A percentile compares a stretch with the other conserved stretches of the same genome.
Evolutionary conservation across 2,329 filamentous ascomycete genomes (phyloP).

Genomic region (Claviceps sp.): DNA sequence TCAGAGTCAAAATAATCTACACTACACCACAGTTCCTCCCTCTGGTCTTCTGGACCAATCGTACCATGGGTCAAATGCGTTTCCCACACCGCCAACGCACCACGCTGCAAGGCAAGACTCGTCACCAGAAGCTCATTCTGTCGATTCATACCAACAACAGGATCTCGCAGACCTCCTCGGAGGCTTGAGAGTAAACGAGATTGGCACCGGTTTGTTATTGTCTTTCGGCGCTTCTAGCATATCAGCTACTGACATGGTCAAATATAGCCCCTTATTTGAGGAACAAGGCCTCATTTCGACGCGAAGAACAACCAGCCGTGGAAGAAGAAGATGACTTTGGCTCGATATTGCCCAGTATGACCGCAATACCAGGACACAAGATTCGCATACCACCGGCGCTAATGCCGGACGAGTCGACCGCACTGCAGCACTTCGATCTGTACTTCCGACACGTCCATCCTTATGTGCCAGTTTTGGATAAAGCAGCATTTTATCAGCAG

Average conservation of each 20-base stretch:
- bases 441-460: constrained; percentile 87
- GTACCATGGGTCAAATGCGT: constrained; percentile 36
- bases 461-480: constrained; percentile 82
- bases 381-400: constrained; percentile 83
- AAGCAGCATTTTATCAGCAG: constrained; percentile 70
- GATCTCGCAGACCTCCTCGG: constrained; percentile 72
- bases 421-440: constrained; percentile 73
- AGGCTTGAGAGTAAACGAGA: constrained; percentile 74
- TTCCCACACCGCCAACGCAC: constrained; percentile 37
- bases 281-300: constrained; percentile 37
- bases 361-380: constrained; percentile 56
- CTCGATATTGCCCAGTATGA: constrained; percentile 53
- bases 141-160: constrained; percentile 53
- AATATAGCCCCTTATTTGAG: constrained; percentile 69
- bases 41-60: constrained; percentile 37
- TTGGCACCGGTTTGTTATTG: constrained; percentile 57
- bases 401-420: constrained; percentile 79
- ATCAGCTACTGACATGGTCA: neutral
- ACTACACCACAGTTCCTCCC: constrained; percentile 40
- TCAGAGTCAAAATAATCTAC: constrained; percentile 32
- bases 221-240: too few relatives aligned
- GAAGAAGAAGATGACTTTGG: constrained; percentile 65
- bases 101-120: constrained; percentile 16
- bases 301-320: constrained; percentile 48
- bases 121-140: constrained; percentile 40